phyloP scores from a whole-genome alignment of 805 yeast species.

The Alloascoidea hylecoeti region DNA sequence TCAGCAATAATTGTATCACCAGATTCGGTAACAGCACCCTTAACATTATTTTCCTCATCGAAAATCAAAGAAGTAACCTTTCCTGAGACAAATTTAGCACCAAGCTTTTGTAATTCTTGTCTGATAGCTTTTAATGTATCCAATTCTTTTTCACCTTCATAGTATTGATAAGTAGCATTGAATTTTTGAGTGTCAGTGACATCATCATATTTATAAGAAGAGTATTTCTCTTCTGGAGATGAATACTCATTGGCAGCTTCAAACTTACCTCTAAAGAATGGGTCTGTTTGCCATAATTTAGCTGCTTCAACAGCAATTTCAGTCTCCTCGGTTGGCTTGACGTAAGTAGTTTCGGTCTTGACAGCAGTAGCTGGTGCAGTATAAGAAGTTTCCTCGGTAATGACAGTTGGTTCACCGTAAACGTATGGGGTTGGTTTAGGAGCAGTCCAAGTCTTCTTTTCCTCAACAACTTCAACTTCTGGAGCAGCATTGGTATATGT shows the following conservation, averaged over 20 bases:
- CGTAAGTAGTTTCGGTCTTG: background rate
- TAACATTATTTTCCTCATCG: background rate
- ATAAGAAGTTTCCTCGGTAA: background rate
- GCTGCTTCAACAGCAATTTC: background rate
- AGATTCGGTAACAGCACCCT: background rate
- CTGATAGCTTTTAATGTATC: background rate
- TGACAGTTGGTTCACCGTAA: background rate
- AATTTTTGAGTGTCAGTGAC: background rate
- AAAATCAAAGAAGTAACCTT: background rate
- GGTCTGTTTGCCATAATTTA: background rate
- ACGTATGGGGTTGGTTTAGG: too few species aligned
- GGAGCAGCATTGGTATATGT: too few species aligned
- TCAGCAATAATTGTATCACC: background rate
- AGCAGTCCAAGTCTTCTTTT: too few species aligned
- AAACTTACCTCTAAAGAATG: background rate
- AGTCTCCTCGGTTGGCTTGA: background rate
- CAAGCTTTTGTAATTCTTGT: background rate
- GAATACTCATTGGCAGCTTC: background rate
- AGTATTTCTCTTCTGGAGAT: background rate
- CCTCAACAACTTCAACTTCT: too few species aligned
- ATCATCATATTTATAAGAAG: background rate
- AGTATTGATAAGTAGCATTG: slow-evolving; percentile 1
- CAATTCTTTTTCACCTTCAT: background rate
- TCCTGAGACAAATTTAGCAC: background rate
- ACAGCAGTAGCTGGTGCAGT: background rate